Base-by-base conservation (phyloP, 2,329 filamentous ascomycete species). In the Exophiala sp. region DNA sequence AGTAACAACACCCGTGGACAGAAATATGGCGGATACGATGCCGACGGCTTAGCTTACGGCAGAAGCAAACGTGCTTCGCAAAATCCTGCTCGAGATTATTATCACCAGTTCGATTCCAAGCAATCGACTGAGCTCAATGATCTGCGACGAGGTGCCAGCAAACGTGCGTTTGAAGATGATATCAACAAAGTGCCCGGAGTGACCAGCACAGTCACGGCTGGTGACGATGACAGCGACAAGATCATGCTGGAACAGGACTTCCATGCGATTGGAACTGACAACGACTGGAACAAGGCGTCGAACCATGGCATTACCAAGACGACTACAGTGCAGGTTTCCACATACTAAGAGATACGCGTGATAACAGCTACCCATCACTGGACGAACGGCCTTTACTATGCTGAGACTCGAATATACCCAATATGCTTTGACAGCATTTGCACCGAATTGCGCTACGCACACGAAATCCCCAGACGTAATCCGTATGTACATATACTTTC, bases 141-240 rank as follows among this genome's bases (percentile, higher is more conserved):
- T 10, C 18, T 59, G 18, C 29, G 21, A 7, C 47, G 50, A 18
- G 52, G 56, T 5, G 46, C 52, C 9, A 44, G 52, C 46, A 44
- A 21, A 41, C 36, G 38, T 16, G 47, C 39, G 8, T 50, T 41
- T 32, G 36, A 16, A 5, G 34, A 39, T 11, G 47, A 42, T 11
- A 11, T 3, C 12, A 39, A 33, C 21, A 51, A 54, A 24, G 11
- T 34, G 8, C 20, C 20, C n/a, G 47, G 48, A 7, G 50, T 60
- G 1, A 60, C 44, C 35, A 57, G 57, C 36, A 57, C 50, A 21
- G 54, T 54, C 11, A 57, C 54, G 1, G 57, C 47, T 7, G 54
- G 54, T 9, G 57, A 60, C 34, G 48, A 55, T 47, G 48, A 55
- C 44, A 60, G 57, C 32, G 57, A 60, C 46, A 55, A 55, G 47